Evolutionary conservation across 352 stramenopile species (phyloP).

Genomic region (Phytophthora pistaciae): DNA sequence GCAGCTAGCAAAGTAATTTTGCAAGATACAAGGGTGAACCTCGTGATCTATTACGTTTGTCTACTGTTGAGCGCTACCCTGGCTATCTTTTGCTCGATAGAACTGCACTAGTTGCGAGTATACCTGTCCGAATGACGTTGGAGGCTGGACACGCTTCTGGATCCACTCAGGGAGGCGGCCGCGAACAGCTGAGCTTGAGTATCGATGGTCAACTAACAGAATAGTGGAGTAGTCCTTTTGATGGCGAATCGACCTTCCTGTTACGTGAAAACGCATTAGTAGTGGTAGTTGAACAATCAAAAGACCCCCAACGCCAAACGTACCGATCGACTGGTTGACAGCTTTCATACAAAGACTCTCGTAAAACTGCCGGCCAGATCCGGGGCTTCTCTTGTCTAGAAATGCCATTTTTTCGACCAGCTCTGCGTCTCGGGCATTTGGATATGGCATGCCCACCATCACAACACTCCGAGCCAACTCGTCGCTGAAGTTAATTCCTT

Average conservation of each 20-base stretch:
- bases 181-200: constrained; percentile 74
- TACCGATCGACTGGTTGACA: constrained; percentile 99
- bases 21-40: constrained; percentile 16
- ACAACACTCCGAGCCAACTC: constrained; percentile 97
- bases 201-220: constrained; percentile 96
- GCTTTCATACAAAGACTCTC: constrained; percentile 99
- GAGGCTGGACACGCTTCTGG: constrained; percentile 73
- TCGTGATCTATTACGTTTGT: constrained; percentile 8
- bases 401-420: constrained; percentile 98
- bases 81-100: constrained; percentile 61
- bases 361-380: constrained; percentile 94
- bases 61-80: constrained; percentile 9
- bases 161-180: constrained; percentile 86
- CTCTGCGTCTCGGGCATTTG: constrained; percentile 96
- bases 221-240: constrained; percentile 98
- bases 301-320: constrained; percentile 3
- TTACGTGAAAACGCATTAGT: constrained; percentile 17
- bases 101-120: constrained; percentile 86
- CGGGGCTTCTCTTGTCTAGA: constrained; percentile 74
- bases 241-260: constrained; percentile 97
- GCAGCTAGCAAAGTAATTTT: constrained; percentile 33
- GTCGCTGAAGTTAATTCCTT: constrained; percentile 99
- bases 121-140: constrained; percentile 69
- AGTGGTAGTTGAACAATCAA: constrained; percentile 4
- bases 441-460: constrained; percentile 98